Conservation (phyloP, 1,284 basidiomycete species). For the Ustilago bromivora region DNA sequence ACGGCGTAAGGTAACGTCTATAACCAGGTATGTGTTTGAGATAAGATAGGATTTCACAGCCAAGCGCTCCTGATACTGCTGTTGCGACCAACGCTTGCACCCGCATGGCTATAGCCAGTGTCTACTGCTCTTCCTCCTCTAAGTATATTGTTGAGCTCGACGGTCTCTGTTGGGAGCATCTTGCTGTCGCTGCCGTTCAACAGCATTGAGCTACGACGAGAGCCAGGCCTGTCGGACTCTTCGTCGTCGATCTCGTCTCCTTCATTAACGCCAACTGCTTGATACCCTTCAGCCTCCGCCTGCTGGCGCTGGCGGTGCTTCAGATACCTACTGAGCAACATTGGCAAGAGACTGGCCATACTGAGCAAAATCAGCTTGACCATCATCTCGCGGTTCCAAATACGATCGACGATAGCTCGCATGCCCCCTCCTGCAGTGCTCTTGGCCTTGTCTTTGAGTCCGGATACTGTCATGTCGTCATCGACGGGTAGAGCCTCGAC, state of each 20-base stretch:
- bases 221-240: conserved; percentile 30
- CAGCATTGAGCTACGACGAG: conserved; percentile 20
- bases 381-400: conserved; percentile 64
- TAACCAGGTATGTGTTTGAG: neutral
- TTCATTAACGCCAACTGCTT: conserved; percentile 13
- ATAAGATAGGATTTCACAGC: conserved; percentile 12
- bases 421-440: conserved; percentile 54
- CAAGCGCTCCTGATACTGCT: conserved; percentile 31
- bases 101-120: neutral
- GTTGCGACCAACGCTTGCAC: conserved; percentile 7
- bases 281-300: conserved; percentile 27
- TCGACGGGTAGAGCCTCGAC: conserved; percentile 53
- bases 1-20: neutral
- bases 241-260: conserved; percentile 34
- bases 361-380: conserved; percentile 59
- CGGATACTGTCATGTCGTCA: conserved; percentile 30
- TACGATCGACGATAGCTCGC: conserved; percentile 52
- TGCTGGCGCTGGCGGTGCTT: conserved; percentile 34
- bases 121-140: neutral
- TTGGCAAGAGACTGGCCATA: conserved; percentile 56
- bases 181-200: conserved; percentile 8
- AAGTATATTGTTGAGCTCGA: conserved; percentile 13
- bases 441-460: conserved; percentile 27
- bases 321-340: conserved; percentile 53
- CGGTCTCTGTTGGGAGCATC: conserved; percentile 20